A percentile compares a stretch with the other conserved stretches of the same genome.
These are phyloP conservation scores for Xerocomellus amylosporus DNA, from an alignment of 768 basidiomycete genomes.

Conservation along the genomic window DNA sequence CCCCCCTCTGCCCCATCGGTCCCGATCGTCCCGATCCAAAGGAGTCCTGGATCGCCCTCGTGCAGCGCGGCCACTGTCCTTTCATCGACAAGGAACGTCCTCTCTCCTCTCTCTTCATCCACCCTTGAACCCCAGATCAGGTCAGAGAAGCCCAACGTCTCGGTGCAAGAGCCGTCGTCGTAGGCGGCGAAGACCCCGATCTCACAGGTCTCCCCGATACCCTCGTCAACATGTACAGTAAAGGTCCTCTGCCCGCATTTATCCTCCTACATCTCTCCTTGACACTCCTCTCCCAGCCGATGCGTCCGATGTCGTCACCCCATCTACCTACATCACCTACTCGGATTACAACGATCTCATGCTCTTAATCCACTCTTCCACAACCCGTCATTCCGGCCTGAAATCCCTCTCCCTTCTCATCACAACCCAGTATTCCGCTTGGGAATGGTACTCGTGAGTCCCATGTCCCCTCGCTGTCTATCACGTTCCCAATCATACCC, in stretches of 20 bases:
- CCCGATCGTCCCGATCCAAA: constrained; percentile 53
- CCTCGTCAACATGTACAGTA: constrained; percentile 90
- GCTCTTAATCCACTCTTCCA: constrained; percentile 67
- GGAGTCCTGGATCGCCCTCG: constrained; percentile 87
- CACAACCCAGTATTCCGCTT: constrained; percentile 75
- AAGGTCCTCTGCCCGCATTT: constrained; percentile 56
- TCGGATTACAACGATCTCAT: constrained; percentile 73
- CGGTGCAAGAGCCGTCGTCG: constrained; percentile 87
- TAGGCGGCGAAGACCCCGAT: constrained; percentile 77
- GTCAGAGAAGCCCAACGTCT: constrained; percentile 61
- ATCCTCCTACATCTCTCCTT: constrained; percentile 4
- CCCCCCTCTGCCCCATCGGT: constrained; percentile 59
- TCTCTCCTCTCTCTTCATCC: constrained; percentile 26
- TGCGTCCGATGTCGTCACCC: constrained; percentile 77
- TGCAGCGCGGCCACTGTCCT: constrained; percentile 86
- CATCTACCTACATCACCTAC: constrained; percentile 86
- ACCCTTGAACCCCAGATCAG: constrained; percentile 9
- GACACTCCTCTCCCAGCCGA: constrained; percentile 52
- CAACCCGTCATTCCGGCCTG: constrained; percentile 76
- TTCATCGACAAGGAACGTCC: constrained; percentile 79
- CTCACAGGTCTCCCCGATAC: constrained; percentile 66
- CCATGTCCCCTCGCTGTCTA: neutral
- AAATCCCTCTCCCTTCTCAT: constrained; percentile 74
- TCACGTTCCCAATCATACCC: constrained; percentile 6
- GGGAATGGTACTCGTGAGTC: constrained; percentile 90